phyloP scores from a whole-genome alignment of 169 alveolate genomes.

The Plasmodium knowlesi region DNA sequence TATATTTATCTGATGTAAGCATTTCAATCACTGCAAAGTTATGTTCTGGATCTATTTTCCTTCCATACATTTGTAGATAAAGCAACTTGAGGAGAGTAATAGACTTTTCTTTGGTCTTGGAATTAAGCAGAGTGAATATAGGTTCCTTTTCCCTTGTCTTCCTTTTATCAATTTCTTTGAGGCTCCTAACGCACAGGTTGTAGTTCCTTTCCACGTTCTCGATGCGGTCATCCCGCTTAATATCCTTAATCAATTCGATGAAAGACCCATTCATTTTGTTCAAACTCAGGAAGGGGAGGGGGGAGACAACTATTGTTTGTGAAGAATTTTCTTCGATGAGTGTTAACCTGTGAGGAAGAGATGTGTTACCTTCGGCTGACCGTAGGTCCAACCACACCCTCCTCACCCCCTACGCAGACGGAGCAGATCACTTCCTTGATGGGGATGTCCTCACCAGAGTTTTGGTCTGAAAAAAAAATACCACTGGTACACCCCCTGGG shows the following conservation, averaged over 20 bases:
- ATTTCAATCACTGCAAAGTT: constrained; percentile 43
- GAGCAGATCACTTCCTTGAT: neutral
- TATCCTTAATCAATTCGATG: constrained; percentile 42
- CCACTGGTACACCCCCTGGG: neutral
- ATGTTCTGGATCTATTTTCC: constrained; percentile 47
- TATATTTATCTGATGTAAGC: constrained; percentile 46
- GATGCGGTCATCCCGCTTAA: constrained; percentile 48
- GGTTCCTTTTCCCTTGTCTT: neutral
- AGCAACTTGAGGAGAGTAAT: constrained; percentile 10
- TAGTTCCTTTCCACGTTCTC: constrained; percentile 40
- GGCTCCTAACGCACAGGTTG: constrained; percentile 13
- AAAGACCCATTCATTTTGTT: constrained; percentile 33
- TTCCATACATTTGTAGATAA: constrained; percentile 63
- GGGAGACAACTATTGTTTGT: no score
- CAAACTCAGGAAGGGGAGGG: no score
- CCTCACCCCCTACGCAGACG: neutral
- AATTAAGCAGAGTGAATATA: constrained; percentile 5
- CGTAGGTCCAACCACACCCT: no score
- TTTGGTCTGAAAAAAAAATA: neutral
- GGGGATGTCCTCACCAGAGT: neutral
- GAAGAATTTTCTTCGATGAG: no score
- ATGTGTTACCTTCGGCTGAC: neutral
- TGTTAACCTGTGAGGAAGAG: neutral
- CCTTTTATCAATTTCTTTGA: constrained; percentile 22
- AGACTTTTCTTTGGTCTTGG: constrained; percentile 28